Evolutionary conservation across 2,329 filamentous ascomycete species (phyloP), one percentile per base, ranked within the genome.

Genomic region (Paecilomyces fulvus): DNA sequence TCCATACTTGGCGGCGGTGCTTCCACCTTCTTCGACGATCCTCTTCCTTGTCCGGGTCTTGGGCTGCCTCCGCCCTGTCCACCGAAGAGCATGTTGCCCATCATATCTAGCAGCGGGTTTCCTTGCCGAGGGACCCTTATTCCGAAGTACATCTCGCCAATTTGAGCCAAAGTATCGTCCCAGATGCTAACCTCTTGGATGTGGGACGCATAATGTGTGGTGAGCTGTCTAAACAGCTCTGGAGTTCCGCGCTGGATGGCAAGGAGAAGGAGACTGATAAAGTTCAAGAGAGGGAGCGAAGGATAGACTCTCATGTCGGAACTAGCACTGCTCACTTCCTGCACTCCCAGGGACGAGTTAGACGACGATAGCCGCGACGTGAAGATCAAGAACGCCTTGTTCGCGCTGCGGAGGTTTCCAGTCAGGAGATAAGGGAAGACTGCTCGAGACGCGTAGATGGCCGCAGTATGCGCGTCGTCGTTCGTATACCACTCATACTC

Each of bases 31-130:
- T 75, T 80, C 48, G 73, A 67, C 57, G 77, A 61, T 30, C 54
- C 59, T 54, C 61, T 64, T n/a, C 61, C 59, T 58, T 71, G 70
- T 28, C 63, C 62, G 30, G 83, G 82, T 62, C 75, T 77, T 55
- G 70, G 68, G 43, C 66, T 70, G 31, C 70, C 68, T 52, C 74
- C 71, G 54, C 73, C 69, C 57, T 80, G 82, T 6, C 85, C 87
- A 20, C 90, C 90, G 52, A 92, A 92, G 67, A 99, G 89, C 80
- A 99, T 84, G 60, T 85, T 92, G 51, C 91, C 92, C 89, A 99
- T 95, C 92, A 99, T 97, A 70, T 99, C 94, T 74, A 97, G 84
- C 72, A 99, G 78, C 2, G 92, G 92, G 72, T 97, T 97, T 61
- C 87, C 88, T 77, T 96, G 90, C 66, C 88, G 83, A 51, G 92